Evolutionary conservation across 139 green algal species (phyloP).

Genomic region (Chloropicon primus): DNA sequence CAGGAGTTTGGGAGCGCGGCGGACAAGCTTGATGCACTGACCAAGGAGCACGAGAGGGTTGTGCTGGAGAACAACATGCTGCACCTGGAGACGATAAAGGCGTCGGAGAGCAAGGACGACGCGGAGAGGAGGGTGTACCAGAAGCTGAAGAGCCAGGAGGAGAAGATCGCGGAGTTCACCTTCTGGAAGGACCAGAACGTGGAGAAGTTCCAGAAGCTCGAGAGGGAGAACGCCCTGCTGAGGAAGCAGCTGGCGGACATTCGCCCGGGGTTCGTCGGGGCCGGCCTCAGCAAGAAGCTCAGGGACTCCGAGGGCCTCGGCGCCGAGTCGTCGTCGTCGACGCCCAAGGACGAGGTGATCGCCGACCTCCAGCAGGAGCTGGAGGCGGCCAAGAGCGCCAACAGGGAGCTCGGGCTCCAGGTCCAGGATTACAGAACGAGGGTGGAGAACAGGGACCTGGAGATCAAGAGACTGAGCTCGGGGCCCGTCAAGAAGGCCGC

Average conservation of each 20-base stretch:
- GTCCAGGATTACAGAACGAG: background rate
- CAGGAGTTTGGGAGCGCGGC: slow-evolving; percentile 23
- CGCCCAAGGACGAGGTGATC: background rate
- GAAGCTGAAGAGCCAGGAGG: slow-evolving; percentile 14
- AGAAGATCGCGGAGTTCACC: slow-evolving; percentile 17
- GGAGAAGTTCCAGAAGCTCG: slow-evolving; percentile 19
- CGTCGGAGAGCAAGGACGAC: slow-evolving; percentile 29
- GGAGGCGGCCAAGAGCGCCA: background rate
- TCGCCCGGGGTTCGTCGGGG: background rate
- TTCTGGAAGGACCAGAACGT: slow-evolving; percentile 24
- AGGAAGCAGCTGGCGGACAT: slow-evolving; percentile 30
- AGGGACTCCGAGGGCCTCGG: background rate
- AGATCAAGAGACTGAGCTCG: background rate
- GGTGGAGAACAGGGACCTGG: background rate
- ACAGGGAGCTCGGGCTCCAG: background rate
- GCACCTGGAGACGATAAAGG: slow-evolving; percentile 43
- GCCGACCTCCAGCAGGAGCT: background rate
- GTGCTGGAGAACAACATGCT: slow-evolving; percentile 48
- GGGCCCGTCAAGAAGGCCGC: background rate
- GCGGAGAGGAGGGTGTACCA: slow-evolving; percentile 22
- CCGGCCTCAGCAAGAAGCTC: background rate
- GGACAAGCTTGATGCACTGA: slow-evolving; percentile 40
- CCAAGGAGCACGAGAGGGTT: slow-evolving; percentile 32
- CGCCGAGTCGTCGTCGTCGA: background rate
- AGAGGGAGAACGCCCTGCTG: slow-evolving; percentile 44